Percentiles rank a stretch among this genome's conserved stretches.
phyloP scores from a whole-genome alignment of 495 filamentous ascomycete genomes.

The Neurospora africana region DNA sequence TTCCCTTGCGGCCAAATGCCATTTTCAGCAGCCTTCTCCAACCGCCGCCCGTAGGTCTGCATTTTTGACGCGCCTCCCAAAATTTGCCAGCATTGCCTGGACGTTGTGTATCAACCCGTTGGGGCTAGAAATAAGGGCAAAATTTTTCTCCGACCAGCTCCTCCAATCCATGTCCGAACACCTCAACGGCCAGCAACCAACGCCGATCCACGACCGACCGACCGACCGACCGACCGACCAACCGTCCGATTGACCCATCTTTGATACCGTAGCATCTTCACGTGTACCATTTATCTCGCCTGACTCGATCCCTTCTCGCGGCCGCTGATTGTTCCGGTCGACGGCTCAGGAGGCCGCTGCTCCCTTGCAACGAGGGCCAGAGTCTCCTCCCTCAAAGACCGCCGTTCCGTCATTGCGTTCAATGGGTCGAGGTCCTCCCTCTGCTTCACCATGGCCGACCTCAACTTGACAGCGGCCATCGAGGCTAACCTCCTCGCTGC shows the following conservation, averaged over 20 bases:
- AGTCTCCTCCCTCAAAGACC: conserved; percentile 1
- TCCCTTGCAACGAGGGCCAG: conserved; percentile 7
- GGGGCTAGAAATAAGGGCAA: conserved; percentile 39
- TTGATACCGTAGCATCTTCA: not conserved
- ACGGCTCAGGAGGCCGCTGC: conserved; percentile 1
- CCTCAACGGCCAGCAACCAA: conserved; percentile 8
- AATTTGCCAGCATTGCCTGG: conserved; percentile 4
- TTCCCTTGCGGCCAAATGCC: not conserved
- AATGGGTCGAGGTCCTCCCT: conserved; percentile 2
- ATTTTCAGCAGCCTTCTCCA: not conserved
- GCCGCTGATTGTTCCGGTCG: not conserved
- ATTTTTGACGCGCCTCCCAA: not conserved
- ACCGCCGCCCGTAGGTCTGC: not conserved
- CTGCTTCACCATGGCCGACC: conserved; percentile 10
- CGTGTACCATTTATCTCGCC: not conserved
- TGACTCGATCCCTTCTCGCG: not conserved
- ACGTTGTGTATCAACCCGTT: conserved; percentile 33
- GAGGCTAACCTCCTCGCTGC: conserved; percentile 14
- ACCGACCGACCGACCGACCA: not conserved
- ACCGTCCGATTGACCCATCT: not conserved
- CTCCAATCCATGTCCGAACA: conserved; percentile 9
- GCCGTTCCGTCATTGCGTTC: conserved; percentile 1
- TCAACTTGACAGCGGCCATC: conserved; percentile 1
- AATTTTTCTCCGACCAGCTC: conserved; percentile 26
- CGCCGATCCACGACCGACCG: conserved; percentile 4